These are phyloP conservation scores for Coniella vitis DNA, from an alignment of 2,329 filamentous ascomycete species.

Conservation along the genomic window DNA sequence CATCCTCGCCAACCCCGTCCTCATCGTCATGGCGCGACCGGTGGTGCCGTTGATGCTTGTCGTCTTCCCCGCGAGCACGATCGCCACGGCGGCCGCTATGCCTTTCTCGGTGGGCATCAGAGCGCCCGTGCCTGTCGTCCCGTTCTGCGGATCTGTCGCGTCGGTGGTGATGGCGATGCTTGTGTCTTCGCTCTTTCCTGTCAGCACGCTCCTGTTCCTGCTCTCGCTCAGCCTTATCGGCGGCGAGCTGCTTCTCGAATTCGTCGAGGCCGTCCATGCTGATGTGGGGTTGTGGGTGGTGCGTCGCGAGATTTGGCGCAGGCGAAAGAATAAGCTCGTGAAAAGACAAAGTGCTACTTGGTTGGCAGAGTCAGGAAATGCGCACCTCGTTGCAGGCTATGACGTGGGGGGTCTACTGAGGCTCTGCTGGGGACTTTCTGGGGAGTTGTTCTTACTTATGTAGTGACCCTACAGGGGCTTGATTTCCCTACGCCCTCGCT, in stretches of 20 bases:
- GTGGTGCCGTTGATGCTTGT: constrained; percentile 27
- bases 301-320: too few species aligned
- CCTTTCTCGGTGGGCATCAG: constrained; percentile 23
- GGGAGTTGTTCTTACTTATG: too few species aligned
- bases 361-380: too few species aligned
- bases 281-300: too few species aligned
- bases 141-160: constrained; percentile 24
- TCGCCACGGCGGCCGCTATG: constrained; percentile 22
- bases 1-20: constrained; percentile 19
- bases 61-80: constrained; percentile 24
- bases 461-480: too few species aligned
- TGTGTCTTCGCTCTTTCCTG: constrained; percentile 23
- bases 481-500: too few species aligned
- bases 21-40: constrained; percentile 40
- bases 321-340: too few species aligned
- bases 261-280: constrained; percentile 25
- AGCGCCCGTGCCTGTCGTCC: constrained; percentile 21
- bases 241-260: constrained; percentile 33
- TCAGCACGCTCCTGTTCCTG: constrained; percentile 22
- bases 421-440: neutral
- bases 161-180: constrained; percentile 22
- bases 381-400: neutral
- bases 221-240: constrained; percentile 27
- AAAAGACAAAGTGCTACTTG: neutral
- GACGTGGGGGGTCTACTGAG: constrained; percentile 1